Evolutionary conservation across 2,329 filamentous ascomycete genomes (phyloP).

Genomic region (Byssothecium circinans): DNA sequence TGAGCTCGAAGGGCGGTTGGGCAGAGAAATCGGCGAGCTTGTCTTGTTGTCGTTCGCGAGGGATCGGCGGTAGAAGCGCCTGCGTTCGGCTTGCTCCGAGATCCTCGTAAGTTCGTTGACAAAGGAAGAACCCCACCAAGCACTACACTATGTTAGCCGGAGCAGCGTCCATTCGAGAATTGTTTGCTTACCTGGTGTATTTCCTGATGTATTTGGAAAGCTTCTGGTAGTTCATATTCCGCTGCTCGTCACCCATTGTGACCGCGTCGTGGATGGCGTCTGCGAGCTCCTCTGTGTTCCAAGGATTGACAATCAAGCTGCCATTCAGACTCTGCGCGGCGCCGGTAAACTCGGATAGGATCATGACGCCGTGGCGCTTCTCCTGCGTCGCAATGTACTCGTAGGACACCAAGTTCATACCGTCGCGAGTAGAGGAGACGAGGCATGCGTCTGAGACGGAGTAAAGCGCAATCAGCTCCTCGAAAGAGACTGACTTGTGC

Average conservation of each 20-base stretch:
- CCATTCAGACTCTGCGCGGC: constrained; percentile 94
- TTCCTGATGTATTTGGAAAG: constrained; percentile 94
- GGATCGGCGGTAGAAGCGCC: constrained; percentile 36
- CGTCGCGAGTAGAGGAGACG: constrained; percentile 92
- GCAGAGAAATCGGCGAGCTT: background rate
- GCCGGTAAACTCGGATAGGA: constrained; percentile 94
- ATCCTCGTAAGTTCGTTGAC: constrained; percentile 74
- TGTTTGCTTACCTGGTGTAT: constrained; percentile 72
- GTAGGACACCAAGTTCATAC: constrained; percentile 98
- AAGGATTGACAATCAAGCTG: constrained; percentile 92
- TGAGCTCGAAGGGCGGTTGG: background rate
- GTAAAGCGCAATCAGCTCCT: constrained; percentile 92
- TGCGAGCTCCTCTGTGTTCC: constrained; percentile 96
- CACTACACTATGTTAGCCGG: constrained; percentile 51
- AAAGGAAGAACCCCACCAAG: constrained; percentile 94
- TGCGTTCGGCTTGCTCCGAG: constrained; percentile 54
- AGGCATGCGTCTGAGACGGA: constrained; percentile 90
- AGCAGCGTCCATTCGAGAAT: background rate
- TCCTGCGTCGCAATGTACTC: constrained; percentile 96
- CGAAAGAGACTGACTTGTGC: constrained; percentile 92
- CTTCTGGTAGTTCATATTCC: constrained; percentile 84
- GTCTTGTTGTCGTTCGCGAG: background rate
- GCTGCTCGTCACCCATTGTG: constrained; percentile 89
- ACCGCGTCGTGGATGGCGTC: constrained; percentile 95
- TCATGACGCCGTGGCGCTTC: constrained; percentile 87